Evolutionary conservation across 1,284 basidiomycete species (phyloP).

Genomic region (Malassezia psittaci): DNA sequence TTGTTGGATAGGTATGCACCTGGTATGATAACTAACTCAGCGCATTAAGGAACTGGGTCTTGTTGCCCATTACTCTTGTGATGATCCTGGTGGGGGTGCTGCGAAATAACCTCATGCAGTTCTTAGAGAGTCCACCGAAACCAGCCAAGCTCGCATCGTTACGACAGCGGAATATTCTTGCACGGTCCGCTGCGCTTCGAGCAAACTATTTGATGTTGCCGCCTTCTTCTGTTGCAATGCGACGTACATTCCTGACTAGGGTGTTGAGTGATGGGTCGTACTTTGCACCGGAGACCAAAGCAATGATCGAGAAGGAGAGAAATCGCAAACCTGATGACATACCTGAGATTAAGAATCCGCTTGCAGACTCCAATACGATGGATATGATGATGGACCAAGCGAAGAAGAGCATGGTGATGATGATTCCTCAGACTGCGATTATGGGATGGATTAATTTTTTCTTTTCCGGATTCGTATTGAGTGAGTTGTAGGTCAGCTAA

Average conservation of each 20-base stretch:
- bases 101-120: constrained; percentile 78
- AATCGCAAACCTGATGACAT: constrained; percentile 18
- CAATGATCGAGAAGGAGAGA: background rate
- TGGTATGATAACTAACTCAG: constrained; percentile 3
- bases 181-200: constrained; percentile 27
- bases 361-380: constrained; percentile 82
- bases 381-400: constrained; percentile 97
- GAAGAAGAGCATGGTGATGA: constrained; percentile 88
- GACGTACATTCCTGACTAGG: constrained; percentile 29
- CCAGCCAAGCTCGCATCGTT: constrained; percentile 65
- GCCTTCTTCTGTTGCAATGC: constrained; percentile 27
- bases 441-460: constrained; percentile 99
- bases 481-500: constrained; percentile 51
- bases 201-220: constrained; percentile 33
- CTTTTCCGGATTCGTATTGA: constrained; percentile 94
- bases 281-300: constrained; percentile 28
- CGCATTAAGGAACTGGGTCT: constrained; percentile 55
- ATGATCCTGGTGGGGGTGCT: constrained; percentile 95
- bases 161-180: constrained; percentile 63
- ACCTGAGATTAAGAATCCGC: constrained; percentile 52
- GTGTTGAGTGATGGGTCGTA: constrained; percentile 35
- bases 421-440: constrained; percentile 65
- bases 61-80: constrained; percentile 93
- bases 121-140: constrained; percentile 77
- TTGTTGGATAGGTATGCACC: constrained; percentile 8